These are phyloP conservation scores for Sicyos edulis DNA, from an alignment of 306 rosid genomes.

Conservation along the genomic window DNA sequence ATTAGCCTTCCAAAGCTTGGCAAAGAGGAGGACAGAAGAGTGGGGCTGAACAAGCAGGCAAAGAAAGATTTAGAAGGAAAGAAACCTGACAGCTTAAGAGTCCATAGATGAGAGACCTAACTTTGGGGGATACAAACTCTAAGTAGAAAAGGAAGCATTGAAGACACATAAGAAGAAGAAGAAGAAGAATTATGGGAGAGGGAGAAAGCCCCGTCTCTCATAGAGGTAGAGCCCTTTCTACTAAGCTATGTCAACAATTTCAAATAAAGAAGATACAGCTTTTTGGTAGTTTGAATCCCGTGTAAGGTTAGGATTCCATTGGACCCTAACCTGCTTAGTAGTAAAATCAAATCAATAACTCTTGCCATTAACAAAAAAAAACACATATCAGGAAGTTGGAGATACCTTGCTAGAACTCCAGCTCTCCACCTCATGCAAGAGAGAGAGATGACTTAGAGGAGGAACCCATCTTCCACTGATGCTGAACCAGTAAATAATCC, in stretches of 20 bases:
- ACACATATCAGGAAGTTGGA: slow-evolving; percentile 22
- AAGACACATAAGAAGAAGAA: not conserved
- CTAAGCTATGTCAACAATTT: not conserved
- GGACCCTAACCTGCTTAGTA: not conserved
- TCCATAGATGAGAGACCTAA: not conserved
- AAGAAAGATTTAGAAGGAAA: not conserved
- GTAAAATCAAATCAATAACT: not conserved
- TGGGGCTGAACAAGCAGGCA: not conserved
- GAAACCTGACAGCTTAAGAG: not conserved
- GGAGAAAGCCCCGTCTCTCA: not conserved
- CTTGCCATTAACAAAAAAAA: not conserved
- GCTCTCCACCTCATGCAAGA: slow-evolving; percentile 80
- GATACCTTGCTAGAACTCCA: slow-evolving; percentile 71
- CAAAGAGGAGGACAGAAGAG: not conserved
- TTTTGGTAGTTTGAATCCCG: not conserved
- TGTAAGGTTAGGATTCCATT: not conserved
- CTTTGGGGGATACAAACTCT: not conserved
- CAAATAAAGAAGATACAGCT: not conserved
- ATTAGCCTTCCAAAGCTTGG: not conserved
- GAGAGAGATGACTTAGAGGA: slow-evolving; percentile 61
- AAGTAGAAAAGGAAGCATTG: not conserved
- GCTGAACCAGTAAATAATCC: slow-evolving; percentile 82
- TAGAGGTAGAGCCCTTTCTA: not conserved
- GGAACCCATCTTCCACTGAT: slow-evolving; percentile 94
- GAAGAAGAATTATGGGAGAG: not conserved